Evolutionary conservation across 176 grass and related monocot genomes (phyloP), one percentile per base, ranked within the genome.

Genomic region (Musa beccarii): DNA sequence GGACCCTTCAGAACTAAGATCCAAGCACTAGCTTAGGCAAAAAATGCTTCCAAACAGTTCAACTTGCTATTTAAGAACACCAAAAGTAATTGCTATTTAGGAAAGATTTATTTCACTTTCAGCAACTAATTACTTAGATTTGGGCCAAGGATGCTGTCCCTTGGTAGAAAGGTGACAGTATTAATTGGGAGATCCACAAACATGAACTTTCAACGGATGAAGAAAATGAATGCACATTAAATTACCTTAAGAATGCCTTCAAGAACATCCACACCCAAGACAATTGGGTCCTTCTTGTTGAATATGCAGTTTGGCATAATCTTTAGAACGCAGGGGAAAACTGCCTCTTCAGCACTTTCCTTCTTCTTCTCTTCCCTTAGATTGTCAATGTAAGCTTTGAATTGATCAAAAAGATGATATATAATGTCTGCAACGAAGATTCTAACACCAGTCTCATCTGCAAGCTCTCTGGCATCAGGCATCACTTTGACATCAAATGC

Each of bases 401-500:
- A 96, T 74, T 96, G 92, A 73, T 96, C 92, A 74, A 96, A 96
- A 21, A 96, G 79, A 57, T 96, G 92, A 79, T 96, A 96, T 83
- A 96, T 92, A 80, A 96, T 96, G 81, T 96, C 92, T 74, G 89
- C 92, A 22, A 96, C 92, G 19, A 96, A 96, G 69, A 96, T 96
- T 73, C 73, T 86, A 77, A 96, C 92, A 64, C 89, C 92, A 19
- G 78, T 81, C 72, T 92, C 92, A 76, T 96, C 92, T 51, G 92
- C 92, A 79, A 96, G 86, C 53, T 96, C 88, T 21, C 86, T 83
- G 68, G 88, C 92, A 78, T 96, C 92, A 19, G 87, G 82, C 89
- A 92, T 92, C 80, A 96, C 92, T 89, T 96, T 96, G 76, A 96
- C 93, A 92, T 96, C 89, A 88, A 96, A 96, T 10, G 93, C 93